Evolutionary conservation across 2,329 filamentous ascomycete genomes (phyloP), one percentile per base, ranked within the genome.

Genomic region (Dryadomyces sulphureus): DNA sequence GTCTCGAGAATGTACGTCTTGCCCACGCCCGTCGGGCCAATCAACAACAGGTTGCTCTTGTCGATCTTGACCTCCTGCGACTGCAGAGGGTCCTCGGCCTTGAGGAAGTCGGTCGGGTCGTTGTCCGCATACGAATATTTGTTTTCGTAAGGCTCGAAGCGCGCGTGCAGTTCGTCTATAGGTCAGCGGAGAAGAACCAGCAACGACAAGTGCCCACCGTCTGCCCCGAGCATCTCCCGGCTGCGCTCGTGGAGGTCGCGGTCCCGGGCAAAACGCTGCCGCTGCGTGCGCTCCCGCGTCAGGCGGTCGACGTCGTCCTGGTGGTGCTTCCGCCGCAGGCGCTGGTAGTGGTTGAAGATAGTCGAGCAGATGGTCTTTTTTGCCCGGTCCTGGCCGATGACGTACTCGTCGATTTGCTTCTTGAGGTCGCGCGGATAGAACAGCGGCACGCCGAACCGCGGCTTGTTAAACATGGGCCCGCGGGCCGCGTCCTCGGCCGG

Each of bases 331-430:
- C 87, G 75, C 21, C 89, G 80, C 49, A 94, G 75, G 41, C 85
- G 78, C 62, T 95, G 87, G 59, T 96, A 95, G 60, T 98, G 92
- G 59, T 96, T 95, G 67, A 94, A 95, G 24, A 98, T 84, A 7
- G 90, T 88, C 4, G 90, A 82, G 52, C 87, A 92, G 52, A 96
- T 79, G 14, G 89, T 85, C 62, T 94, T 93, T 70, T 98, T 92
- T 16, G 92, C 88, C 49, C 87, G 79, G 54, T 95, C 87, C 62
- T 98, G 92, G 36, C 90, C 92, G 4, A 98, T 90, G 1, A 98
- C 90, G 60, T 93, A 98, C 59, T 92, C 84, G 60, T 98, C 92
- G 27, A 96, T 78, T 56, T 92, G 84, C 57, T 86, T 79, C 68
- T 96, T 95, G 55, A 98, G 70, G 54, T 78, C 72, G 48, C 73